Percentiles rank a stretch among this genome's conserved stretches.
Conservation (phyloP, 257 asterid genomes). For the Handroanthus guayacan region DNA sequence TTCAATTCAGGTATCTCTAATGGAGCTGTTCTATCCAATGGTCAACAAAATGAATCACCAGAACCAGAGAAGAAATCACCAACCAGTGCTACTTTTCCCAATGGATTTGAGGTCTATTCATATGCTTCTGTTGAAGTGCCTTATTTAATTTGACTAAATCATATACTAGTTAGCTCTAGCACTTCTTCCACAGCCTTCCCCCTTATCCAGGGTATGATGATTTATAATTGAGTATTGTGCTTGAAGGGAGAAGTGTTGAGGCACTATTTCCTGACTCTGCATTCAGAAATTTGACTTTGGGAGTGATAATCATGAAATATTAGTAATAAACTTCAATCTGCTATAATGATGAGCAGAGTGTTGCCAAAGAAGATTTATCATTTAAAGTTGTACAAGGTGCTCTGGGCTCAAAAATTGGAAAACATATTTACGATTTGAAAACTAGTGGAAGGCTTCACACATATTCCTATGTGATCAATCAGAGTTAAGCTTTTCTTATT, state of each 20-base stretch:
- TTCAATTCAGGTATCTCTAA: conserved; percentile 54
- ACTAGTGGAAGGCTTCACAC: conserved; percentile 13
- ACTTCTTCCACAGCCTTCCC: conserved; percentile 12
- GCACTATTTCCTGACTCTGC: conserved; percentile 15
- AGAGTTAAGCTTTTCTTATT: conserved; percentile 9
- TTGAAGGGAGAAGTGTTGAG: conserved; percentile 20
- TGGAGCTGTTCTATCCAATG: conserved; percentile 64
- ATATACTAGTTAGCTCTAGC: conserved; percentile 21
- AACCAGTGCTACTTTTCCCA: conserved; percentile 60
- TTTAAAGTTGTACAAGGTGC: background rate
- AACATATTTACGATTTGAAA: conserved; percentile 23
- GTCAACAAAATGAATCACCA: conserved; percentile 42
- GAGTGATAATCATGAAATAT: conserved; percentile 15
- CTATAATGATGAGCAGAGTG: background rate
- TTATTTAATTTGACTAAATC: conserved; percentile 25
- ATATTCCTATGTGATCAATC: conserved; percentile 20
- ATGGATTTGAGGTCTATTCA: conserved; percentile 64
- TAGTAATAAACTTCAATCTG: conserved; percentile 21
- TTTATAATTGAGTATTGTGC: conserved; percentile 9
- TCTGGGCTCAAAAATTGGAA: conserved; percentile 17
- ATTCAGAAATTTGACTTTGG: conserved; percentile 15
- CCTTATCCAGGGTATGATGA: conserved; percentile 2
- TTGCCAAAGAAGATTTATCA: background rate
- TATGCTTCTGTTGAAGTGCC: conserved; percentile 25
- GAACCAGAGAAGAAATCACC: conserved; percentile 53